These are phyloP conservation scores for Amoebophrya sp. DNA, from an alignment of 169 alveolate genomes.

Conservation along the genomic window DNA sequence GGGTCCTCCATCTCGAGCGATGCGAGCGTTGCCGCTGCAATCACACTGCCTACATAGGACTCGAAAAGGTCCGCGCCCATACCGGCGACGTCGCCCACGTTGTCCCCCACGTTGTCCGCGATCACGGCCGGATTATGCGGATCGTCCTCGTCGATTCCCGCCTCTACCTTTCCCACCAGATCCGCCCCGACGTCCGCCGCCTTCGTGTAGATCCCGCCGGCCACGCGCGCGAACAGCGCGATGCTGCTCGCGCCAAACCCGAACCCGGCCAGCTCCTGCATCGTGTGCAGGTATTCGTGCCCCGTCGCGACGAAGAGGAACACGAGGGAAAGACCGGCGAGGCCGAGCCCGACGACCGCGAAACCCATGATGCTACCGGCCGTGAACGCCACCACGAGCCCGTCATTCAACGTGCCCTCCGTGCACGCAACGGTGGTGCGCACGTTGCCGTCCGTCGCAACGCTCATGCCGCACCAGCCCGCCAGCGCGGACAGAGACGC, in stretches of 20 bases:
- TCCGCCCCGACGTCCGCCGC: constrained; percentile 77
- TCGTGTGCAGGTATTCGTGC: constrained; percentile 47
- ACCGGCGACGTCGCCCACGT: constrained; percentile 76
- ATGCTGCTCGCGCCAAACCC: constrained; percentile 68
- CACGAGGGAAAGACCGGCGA: constrained; percentile 48
- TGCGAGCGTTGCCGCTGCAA: constrained; percentile 69
- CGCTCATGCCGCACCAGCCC: constrained; percentile 56
- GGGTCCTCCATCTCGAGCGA: constrained; percentile 39
- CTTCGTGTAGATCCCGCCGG: constrained; percentile 72
- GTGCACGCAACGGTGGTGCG: constrained; percentile 61
- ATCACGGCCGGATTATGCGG: constrained; percentile 71
- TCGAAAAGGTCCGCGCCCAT: constrained; percentile 78
- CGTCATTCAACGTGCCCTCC: constrained; percentile 57
- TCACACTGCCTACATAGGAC: constrained; percentile 71
- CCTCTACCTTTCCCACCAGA: constrained; percentile 67
- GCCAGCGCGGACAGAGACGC: background rate
- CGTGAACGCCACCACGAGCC: constrained; percentile 59
- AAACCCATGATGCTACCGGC: constrained; percentile 69
- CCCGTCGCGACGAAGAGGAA: constrained; percentile 48
- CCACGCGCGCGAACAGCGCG: constrained; percentile 70
- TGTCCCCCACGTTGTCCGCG: constrained; percentile 78
- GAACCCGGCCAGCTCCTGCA: constrained; percentile 64
- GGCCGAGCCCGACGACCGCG: constrained; percentile 57
- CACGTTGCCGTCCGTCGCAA: constrained; percentile 59
- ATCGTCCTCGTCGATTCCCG: constrained; percentile 67